These are phyloP conservation scores for Trichophyton benhamiae DNA, from an alignment of 2,329 filamentous ascomycete genomes.

Conservation along the genomic window DNA sequence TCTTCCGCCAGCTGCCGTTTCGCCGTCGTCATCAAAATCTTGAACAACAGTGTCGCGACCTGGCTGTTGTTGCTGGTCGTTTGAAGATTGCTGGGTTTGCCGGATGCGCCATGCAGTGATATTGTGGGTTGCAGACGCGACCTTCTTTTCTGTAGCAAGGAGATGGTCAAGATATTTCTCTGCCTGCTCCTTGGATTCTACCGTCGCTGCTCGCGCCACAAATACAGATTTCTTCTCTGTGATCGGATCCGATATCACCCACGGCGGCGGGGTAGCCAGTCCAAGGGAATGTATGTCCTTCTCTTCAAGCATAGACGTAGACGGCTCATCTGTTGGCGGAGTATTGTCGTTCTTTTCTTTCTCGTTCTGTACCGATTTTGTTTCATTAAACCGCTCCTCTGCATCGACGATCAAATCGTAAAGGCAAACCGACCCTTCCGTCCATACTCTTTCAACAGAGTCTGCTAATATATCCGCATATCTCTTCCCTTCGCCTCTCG, in stretches of 20 bases:
- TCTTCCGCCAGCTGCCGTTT: constrained; percentile 77
- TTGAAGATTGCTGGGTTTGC: constrained; percentile 17
- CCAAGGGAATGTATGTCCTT: neutral
- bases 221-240: constrained; percentile 82
- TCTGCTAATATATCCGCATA: constrained; percentile 58
- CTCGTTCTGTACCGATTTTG: constrained; percentile 25
- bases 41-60: constrained; percentile 47
- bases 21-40: constrained; percentile 92
- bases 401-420: constrained; percentile 76
- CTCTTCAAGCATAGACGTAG: constrained; percentile 12
- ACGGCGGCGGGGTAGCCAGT: constrained; percentile 40
- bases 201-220: constrained; percentile 60
- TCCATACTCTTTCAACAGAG: constrained; percentile 55
- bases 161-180: constrained; percentile 60
- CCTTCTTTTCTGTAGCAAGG: constrained; percentile 68
- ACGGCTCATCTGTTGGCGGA: neutral
- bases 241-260: constrained; percentile 62
- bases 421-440: constrained; percentile 65
- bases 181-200: constrained; percentile 59
- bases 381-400: constrained; percentile 41
- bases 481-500: constrained; percentile 58
- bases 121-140: constrained; percentile 82
- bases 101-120: constrained; percentile 88
- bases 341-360: neutral
- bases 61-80: neutral